A percentile compares a stretch with the other conserved stretches of the same genome.
Conservation (phyloP, 768 basidiomycete species). For the Leccinum ochraceum region DNA sequence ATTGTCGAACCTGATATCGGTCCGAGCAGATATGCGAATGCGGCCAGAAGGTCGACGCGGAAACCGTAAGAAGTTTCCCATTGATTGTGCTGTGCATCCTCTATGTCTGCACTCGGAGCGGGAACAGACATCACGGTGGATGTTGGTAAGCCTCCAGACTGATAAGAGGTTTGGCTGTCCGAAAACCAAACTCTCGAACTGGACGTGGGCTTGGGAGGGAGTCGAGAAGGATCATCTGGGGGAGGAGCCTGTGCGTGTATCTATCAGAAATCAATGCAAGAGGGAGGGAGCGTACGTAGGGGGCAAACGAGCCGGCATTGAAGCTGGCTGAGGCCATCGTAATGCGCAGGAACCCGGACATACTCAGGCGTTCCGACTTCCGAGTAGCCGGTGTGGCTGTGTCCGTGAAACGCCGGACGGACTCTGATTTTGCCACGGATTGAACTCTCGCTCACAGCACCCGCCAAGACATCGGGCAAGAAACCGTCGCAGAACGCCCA, state of each 20-base stretch:
- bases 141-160: slow-evolving; percentile 66
- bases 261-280: slow-evolving; percentile 5
- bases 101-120: slow-evolving; percentile 37
- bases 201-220: slow-evolving; percentile 20
- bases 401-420: slow-evolving; percentile 48
- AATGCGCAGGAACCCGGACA: not conserved
- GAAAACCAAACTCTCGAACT: slow-evolving; percentile 55
- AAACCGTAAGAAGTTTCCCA: slow-evolving; percentile 73
- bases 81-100: slow-evolving; percentile 48
- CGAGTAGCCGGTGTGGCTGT: slow-evolving; percentile 29
- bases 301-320: slow-evolving; percentile 51
- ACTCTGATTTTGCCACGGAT: slow-evolving; percentile 24
- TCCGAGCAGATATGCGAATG: slow-evolving; percentile 65
- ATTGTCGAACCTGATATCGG: slow-evolving; percentile 64
- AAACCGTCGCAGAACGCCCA: slow-evolving; percentile 23
- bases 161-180: slow-evolving; percentile 53
- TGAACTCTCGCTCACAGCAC: slow-evolving; percentile 14
- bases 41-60: slow-evolving; percentile 68
- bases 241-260: slow-evolving; percentile 48
- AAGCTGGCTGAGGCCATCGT: slow-evolving; percentile 9
- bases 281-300: slow-evolving; percentile 46
- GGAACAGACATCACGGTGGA: slow-evolving; percentile 45
- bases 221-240: slow-evolving; percentile 51
- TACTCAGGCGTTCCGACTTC: not conserved
- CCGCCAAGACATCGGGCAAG: slow-evolving; percentile 31